Base-by-base conservation (phyloP, 78 protist species). In the Dictyostelium citrinum region DNA sequence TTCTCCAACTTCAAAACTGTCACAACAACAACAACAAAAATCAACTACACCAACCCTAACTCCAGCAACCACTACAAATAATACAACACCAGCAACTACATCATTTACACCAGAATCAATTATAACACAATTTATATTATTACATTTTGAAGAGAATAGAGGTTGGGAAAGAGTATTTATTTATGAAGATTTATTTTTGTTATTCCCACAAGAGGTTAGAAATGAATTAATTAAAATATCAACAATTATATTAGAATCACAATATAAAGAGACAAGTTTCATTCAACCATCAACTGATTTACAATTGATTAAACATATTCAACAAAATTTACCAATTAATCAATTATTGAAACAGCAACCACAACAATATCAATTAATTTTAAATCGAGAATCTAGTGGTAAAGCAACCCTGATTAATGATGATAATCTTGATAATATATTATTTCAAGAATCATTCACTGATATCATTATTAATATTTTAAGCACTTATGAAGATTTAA, bases 121-220 rank as follows among this genome's bases (percentile, higher is more conserved):
- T 16, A 20, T 88, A 1, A 88, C 93, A 5, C 93, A 88, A 78
- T 88, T 88, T 76, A 88, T 88, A 17, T 41, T 88, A n/a, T 67
- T 51, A 27, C 93, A 88, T 64, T 88, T 88, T 67, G 93, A 78
- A 35, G 79, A 78, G 46, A 88, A 88, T 79, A 76, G 72, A 35
- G 93, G 93, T 33, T 78, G 85, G 85, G 93, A 88, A 49, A 88
- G 81, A 72, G 46, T 88, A 58, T 88, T 88, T 45, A 74, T 88
- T 35, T 88, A 88, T 67, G 85, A 88, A n/a, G 71, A 88, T n/a
- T 16, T 88, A 31, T 88, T 88, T 82, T 49, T 79, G 22, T 33
- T 43, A 29, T 82, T 88, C 17, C 85, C 93, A 31, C 85, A 49
- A 35, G 43, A 45, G n/a, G 93, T 78, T 45, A 29, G 80, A 33